Evolutionary conservation across 805 yeast species (phyloP).

Genomic region (Saturnispora sekii): DNA sequence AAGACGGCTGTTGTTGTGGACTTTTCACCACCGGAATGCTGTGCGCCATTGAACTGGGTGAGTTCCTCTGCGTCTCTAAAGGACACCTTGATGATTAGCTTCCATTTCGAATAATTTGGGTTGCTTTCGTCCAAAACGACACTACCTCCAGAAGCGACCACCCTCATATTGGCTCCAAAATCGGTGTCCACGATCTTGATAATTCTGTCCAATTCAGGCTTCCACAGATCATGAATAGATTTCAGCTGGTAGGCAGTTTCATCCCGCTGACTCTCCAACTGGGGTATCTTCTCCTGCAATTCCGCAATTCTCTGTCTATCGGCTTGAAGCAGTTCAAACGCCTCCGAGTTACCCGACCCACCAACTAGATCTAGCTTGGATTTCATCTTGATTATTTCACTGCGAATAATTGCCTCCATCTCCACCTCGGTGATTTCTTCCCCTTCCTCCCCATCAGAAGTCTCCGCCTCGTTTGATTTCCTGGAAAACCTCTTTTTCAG

Average conservation of each 20-base stretch:
- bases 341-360: conserved; percentile 21
- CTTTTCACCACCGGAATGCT: conserved; percentile 97
- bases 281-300: conserved; percentile 33
- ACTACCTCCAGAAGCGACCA: conserved; percentile 83
- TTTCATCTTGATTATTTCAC: conserved; percentile 32
- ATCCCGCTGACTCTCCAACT: conserved; percentile 24
- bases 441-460: conserved; percentile 20
- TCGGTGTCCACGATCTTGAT: conserved; percentile 48
- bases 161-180: conserved; percentile 56
- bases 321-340: conserved; percentile 25
- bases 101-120: conserved; percentile 64
- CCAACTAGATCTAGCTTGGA: conserved; percentile 29
- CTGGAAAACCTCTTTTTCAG: conserved; percentile 24
- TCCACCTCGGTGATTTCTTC: conserved; percentile 17
- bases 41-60: conserved; percentile 66
- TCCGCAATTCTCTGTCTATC: conserved; percentile 31
- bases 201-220: conserved; percentile 44
- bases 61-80: conserved; percentile 72
- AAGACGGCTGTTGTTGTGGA: conserved; percentile 91
- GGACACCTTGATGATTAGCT: conserved; percentile 70
- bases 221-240: conserved; percentile 37
- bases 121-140: conserved; percentile 47
- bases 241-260: conserved; percentile 31
- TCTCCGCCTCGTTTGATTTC: not conserved
- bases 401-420: conserved; percentile 20